Evolutionary conservation across 495 filamentous ascomycete species (phyloP), one percentile per base, ranked within the genome.

Genomic region (Hypoxylon subgilvum): DNA sequence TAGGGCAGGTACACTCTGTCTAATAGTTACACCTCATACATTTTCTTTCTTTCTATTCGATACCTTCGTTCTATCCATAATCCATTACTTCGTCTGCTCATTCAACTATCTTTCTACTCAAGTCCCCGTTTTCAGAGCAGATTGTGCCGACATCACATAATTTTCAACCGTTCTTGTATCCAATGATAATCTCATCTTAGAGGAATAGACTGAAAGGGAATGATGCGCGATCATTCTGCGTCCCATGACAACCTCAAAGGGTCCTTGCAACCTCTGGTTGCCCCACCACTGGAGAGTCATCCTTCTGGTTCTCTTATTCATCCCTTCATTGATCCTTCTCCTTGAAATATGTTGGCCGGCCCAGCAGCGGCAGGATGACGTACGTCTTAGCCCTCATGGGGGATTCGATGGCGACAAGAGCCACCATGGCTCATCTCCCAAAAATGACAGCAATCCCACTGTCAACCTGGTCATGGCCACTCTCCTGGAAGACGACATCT

Each of bases 401-500:
- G 36, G 32, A 6, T n/a, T 38, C 21, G 47, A 54, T 23, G 32
- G 12, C 23, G 44, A 28, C 30, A 48, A 44, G 31, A 13, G 22
- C 12, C 38, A 51, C 41, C 12, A 12, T 16, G 40, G 25, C 12
- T 14, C 39, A 8, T n/a, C 39, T 10, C 6, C 44, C 14, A 21
- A 14, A 18, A 3, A 57, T 38, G 32, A 52, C 21, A 50, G 14
- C 31, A 60, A 61, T 31, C 39, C 51, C 41, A 68, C 57, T 0
- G 39, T 71, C 27, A 65, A 79, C 67, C 13, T 91, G 19, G 84
- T 91, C 1, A 71, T 89, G 8, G 80, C 87, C 4, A 76, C 77
- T 10, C 77, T 80, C 12, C 76, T 69, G 28, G 63, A 70, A 2
- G 86, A 89, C 53, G 78, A 88, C 67, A 79, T 81, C 0, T 70